A percentile compares a stretch with the other conserved stretches of the same genome.
These are phyloP conservation scores for Ambrosiella cleistominuta DNA, from an alignment of 2,329 filamentous ascomycete species.

Conservation along the genomic window DNA sequence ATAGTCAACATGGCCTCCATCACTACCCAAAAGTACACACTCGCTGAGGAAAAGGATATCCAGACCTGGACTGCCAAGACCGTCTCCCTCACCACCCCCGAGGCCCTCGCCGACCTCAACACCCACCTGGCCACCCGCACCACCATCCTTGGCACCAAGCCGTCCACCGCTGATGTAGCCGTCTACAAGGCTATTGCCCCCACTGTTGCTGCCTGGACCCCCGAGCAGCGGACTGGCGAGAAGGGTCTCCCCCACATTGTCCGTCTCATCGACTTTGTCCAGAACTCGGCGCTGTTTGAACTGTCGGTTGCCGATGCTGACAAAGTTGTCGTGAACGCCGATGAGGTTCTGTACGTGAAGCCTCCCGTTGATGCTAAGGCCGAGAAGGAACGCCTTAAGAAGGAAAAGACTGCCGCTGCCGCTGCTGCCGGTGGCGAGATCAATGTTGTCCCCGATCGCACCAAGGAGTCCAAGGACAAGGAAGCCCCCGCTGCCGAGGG, in stretches of 20 bases:
- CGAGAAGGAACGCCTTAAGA: constrained; percentile 92
- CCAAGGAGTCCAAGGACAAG: constrained; percentile 45
- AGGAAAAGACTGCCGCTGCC: constrained; percentile 65
- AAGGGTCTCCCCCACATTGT: constrained; percentile 81
- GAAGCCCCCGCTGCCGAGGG: constrained; percentile 23
- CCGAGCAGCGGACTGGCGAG: constrained; percentile 78
- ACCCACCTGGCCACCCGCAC: constrained; percentile 73
- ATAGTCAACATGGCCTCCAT: constrained; percentile 45
- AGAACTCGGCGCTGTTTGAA: constrained; percentile 64
- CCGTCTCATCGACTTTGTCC: constrained; percentile 82
- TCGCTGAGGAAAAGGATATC: constrained; percentile 70
- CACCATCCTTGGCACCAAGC: constrained; percentile 76
- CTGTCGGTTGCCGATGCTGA: constrained; percentile 52
- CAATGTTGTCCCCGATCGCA: constrained; percentile 38
- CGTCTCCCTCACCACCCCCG: constrained; percentile 33
- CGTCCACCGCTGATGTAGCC: constrained; percentile 70
- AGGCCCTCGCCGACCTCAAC: constrained; percentile 63
- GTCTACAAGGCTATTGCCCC: constrained; percentile 66
- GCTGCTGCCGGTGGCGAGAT: constrained; percentile 34
- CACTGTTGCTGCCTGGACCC: constrained; percentile 58
- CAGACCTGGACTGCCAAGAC: constrained; percentile 61
- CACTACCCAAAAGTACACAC: constrained; percentile 50
- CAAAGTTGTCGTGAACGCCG: constrained; percentile 62
- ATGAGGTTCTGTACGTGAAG: constrained; percentile 72
- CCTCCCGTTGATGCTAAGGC: constrained; percentile 81